phyloP scores from a whole-genome alignment of 2,329 filamentous ascomycete genomes.

The Cyphellophora europaea region DNA sequence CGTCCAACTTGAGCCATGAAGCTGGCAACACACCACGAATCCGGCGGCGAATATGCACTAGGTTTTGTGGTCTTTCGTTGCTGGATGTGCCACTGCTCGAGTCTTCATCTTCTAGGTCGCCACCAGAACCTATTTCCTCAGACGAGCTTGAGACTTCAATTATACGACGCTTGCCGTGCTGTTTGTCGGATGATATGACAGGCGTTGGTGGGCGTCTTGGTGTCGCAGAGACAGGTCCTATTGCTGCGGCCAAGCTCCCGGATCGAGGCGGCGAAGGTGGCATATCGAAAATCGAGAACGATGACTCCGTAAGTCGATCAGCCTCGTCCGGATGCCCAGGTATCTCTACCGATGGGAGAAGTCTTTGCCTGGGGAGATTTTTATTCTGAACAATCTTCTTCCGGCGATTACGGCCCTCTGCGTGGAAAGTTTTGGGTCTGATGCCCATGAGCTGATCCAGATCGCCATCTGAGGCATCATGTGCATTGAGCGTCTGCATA shows the following conservation, averaged over 20 bases:
- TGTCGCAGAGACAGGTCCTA: neutral
- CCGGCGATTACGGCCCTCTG: no score
- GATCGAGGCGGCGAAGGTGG: conserved; percentile 32
- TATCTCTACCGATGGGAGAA: no score
- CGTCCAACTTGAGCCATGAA: conserved; percentile 26
- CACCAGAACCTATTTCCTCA: conserved; percentile 12
- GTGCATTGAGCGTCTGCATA: no score
- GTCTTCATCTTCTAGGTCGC: conserved; percentile 9
- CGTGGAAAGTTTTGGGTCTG: no score
- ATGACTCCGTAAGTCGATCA: no score
- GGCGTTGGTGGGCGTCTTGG: conserved; percentile 9
- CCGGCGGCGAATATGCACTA: conserved; percentile 27
- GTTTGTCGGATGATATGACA: conserved; percentile 12
- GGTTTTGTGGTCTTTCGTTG: conserved; percentile 16
- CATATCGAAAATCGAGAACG: conserved; percentile 23
- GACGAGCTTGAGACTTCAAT: conserved; percentile 17
- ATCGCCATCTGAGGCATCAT: no score
- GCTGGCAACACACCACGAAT: conserved; percentile 41
- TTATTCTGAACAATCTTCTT: no score
- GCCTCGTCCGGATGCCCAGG: conserved; percentile 10
- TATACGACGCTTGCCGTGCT: conserved; percentile 7
- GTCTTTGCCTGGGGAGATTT: no score
- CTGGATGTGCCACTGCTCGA: conserved; percentile 13
- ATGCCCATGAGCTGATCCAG: no score
- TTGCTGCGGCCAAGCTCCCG: conserved; percentile 14